phyloP scores from a whole-genome alignment of 345 rosid species.

The Heritiera littoralis region DNA sequence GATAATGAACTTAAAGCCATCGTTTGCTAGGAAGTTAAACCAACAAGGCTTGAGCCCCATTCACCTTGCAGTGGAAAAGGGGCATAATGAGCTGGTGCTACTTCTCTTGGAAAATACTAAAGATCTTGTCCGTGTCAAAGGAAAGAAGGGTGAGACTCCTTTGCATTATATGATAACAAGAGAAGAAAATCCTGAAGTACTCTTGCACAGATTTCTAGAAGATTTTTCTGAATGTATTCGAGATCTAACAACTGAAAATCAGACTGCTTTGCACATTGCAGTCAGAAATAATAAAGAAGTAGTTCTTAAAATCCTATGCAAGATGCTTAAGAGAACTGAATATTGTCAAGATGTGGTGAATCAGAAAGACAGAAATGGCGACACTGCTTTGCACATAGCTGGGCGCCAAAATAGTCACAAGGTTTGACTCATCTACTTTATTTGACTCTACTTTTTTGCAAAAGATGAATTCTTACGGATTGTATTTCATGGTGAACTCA shows the following conservation, averaged over 20 bases:
- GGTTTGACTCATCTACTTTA: background rate
- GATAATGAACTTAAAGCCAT: constrained; percentile 26
- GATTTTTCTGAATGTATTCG: constrained; percentile 18
- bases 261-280: constrained; percentile 35
- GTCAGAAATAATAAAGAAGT: background rate
- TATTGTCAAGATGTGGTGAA: background rate
- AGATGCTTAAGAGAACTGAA: constrained; percentile 15
- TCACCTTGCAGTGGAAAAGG: constrained; percentile 26
- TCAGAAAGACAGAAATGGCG: background rate
- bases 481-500: background rate
- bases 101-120: no score
- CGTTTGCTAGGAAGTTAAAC: constrained; percentile 26
- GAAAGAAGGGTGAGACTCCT: background rate
- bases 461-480: background rate
- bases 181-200: no score
- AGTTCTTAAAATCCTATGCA: constrained; percentile 22
- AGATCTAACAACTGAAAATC: constrained; percentile 21
- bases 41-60: constrained; percentile 22
- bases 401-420: background rate
- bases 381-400: background rate
- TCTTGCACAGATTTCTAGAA: no score
- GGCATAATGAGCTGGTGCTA: no score
- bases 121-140: no score
- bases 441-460: background rate
- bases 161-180: no score